These are phyloP conservation scores for Irpex rosettiformis DNA, from an alignment of 1,284 basidiomycete species.

Conservation along the genomic window DNA sequence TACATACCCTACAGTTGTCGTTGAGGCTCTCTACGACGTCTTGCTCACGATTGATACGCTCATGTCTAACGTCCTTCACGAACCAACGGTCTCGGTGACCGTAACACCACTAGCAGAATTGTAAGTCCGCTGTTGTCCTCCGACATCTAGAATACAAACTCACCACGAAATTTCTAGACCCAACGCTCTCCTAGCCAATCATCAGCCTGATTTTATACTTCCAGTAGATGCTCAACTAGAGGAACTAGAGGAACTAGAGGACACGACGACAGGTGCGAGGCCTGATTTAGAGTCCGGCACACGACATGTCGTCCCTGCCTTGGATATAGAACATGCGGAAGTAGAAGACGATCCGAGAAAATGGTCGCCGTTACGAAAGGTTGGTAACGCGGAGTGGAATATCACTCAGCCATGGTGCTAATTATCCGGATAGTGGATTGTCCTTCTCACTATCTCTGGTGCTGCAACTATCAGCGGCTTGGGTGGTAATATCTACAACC, in stretches of 20 bases:
- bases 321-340: slow-evolving; percentile 65
- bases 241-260: too few relatives aligned
- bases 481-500: slow-evolving; percentile 65
- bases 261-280: not conserved
- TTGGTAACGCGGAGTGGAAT: slow-evolving; percentile 21
- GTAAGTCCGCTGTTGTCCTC: not conserved
- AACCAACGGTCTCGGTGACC: not conserved
- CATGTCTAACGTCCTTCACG: not conserved
- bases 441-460: slow-evolving; percentile 53
- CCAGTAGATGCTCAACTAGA: not conserved
- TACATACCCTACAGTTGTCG: not conserved
- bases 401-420: not conserved
- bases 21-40: not conserved
- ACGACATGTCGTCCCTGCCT: not conserved
- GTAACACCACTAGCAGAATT: not conserved
- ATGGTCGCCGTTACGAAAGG: slow-evolving; percentile 73
- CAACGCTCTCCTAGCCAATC: not conserved
- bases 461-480: slow-evolving; percentile 71
- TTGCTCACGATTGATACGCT: not conserved
- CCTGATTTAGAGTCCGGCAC: not conserved
- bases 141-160: not conserved
- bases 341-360: slow-evolving; percentile 76
- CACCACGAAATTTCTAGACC: not conserved
- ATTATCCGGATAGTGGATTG: slow-evolving; percentile 38
- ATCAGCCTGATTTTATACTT: not conserved